These are phyloP conservation scores for Kalmanozyma brasiliensis DNA, from an alignment of 1,284 basidiomycete species.

Conservation along the genomic window DNA sequence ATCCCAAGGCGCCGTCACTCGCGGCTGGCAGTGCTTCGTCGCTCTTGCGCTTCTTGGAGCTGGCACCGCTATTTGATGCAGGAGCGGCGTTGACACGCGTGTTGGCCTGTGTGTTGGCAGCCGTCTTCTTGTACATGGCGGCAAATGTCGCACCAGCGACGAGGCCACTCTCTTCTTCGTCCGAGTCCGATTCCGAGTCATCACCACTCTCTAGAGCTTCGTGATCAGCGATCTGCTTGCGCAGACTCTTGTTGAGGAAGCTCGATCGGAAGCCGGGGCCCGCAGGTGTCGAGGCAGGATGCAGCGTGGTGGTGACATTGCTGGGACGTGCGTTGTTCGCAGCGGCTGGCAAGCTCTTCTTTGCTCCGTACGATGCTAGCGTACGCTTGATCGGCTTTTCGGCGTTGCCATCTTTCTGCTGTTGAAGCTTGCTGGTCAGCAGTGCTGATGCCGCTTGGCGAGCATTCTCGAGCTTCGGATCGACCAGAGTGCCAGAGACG, in stretches of 20 bases:
- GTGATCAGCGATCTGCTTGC: constrained; percentile 55
- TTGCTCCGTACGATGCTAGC: constrained; percentile 44
- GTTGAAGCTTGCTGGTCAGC: constrained; percentile 22
- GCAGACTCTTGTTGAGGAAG: constrained; percentile 64
- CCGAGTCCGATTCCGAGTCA: constrained; percentile 37
- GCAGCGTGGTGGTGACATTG: constrained; percentile 27
- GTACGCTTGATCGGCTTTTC: constrained; percentile 49
- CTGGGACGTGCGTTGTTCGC: constrained; percentile 19
- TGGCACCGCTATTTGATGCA: constrained; percentile 1
- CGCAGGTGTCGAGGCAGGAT: constrained; percentile 47
- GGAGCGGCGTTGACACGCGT: constrained; percentile 35
- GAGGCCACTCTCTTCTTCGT: constrained; percentile 25
- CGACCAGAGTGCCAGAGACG: constrained; percentile 18
- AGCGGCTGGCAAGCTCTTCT: constrained; percentile 48
- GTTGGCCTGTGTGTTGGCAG: constrained; percentile 43
- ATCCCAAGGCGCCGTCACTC: constrained; percentile 13
- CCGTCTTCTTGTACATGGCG: constrained; percentile 28
- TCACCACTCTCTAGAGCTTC: constrained; percentile 32
- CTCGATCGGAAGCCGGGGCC: constrained; percentile 51
- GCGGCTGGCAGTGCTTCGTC: constrained; percentile 25
- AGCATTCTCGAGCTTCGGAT: constrained; percentile 36
- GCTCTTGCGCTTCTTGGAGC: constrained; percentile 47
- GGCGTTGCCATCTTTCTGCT: constrained; percentile 27
- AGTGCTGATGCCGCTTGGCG: constrained; percentile 35
- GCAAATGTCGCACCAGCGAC: constrained; percentile 32